Evolutionary conservation across 2,329 filamentous ascomycete genomes (phyloP).

Genomic region (Cercospora nicotianae): DNA sequence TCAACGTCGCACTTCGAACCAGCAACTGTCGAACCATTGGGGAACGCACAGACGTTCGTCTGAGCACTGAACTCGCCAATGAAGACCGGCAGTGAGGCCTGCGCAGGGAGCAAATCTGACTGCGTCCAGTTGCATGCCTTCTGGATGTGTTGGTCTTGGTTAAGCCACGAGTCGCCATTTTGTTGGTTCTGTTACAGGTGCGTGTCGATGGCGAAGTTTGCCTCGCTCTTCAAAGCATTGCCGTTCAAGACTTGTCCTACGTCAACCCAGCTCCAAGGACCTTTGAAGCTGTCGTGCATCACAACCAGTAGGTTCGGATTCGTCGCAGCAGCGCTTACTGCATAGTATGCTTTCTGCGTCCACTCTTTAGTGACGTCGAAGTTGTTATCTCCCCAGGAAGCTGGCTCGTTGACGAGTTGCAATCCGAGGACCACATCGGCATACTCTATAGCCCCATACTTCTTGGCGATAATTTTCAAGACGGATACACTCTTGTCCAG

Average conservation of each 20-base stretch:
- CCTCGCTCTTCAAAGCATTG: conserved; percentile 29
- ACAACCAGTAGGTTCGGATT: conserved; percentile 42
- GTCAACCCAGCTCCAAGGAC: conserved; percentile 36
- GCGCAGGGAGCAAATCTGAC: conserved; percentile 24
- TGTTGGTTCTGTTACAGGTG: conserved; percentile 50
- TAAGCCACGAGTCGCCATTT: conserved; percentile 39
- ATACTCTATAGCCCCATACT: conserved; percentile 43
- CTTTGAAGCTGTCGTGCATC: conserved; percentile 44
- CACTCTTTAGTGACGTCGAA: conserved; percentile 40
- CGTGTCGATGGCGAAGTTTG: conserved; percentile 45
- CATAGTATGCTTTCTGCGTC: conserved; percentile 39
- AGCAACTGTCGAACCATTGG: conserved; percentile 42
- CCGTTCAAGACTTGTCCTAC: conserved; percentile 31
- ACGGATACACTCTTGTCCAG: conserved; percentile 41
- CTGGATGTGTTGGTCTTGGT: conserved; percentile 44
- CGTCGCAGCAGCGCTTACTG: conserved; percentile 35
- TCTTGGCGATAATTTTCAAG: conserved; percentile 42
- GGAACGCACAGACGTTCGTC: conserved; percentile 48
- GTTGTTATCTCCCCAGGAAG: conserved; percentile 40
- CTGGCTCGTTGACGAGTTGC: conserved; percentile 49
- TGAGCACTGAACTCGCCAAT: conserved; percentile 49
- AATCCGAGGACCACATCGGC: conserved; percentile 47
- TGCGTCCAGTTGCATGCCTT: conserved; percentile 43
- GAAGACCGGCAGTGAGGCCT: conserved; percentile 41
- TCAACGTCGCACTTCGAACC: conserved; percentile 37